Conservation (phyloP, 345 rosid species). For the Limnanthes douglasii region DNA sequence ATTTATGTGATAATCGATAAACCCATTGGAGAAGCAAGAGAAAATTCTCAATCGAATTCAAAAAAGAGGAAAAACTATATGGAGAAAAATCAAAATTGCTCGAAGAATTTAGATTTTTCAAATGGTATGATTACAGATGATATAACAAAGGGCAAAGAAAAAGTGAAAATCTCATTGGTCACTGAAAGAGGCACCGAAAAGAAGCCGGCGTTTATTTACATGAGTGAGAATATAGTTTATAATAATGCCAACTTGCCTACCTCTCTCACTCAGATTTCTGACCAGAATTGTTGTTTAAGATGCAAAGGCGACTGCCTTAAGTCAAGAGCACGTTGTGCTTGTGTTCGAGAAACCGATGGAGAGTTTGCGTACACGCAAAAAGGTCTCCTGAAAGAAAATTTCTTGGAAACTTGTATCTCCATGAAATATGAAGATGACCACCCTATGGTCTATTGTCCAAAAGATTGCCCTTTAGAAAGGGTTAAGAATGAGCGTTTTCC, state of each 20-base stretch:
- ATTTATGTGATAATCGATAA: too few relatives aligned
- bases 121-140: too few relatives aligned
- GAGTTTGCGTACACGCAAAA: constrained; percentile 61
- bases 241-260: constrained; percentile 47
- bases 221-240: constrained; percentile 39
- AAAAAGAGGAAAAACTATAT: too few relatives aligned
- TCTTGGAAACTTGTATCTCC: constrained; percentile 31
- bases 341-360: constrained; percentile 76
- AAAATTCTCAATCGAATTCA: too few relatives aligned
- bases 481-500: constrained; percentile 19
- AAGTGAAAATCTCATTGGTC: constrained; percentile 42
- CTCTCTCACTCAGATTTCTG: constrained; percentile 58
- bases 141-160: constrained; percentile 43
- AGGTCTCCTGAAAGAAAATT: constrained; percentile 42
- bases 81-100: too few relatives aligned
- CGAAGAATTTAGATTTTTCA: too few relatives aligned
- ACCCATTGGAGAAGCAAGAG: too few relatives aligned
- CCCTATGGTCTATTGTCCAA: constrained; percentile 30
- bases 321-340: constrained; percentile 41
- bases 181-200: constrained; percentile 32
- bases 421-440: constrained; percentile 20
- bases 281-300: constrained; percentile 51
- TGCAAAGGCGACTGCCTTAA: constrained; percentile 75
- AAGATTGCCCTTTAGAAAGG: constrained; percentile 64
- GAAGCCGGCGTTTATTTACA: constrained; percentile 51